These are phyloP conservation scores for Starmerella powellii DNA, from an alignment of 805 yeast species.

Conservation along the genomic window DNA sequence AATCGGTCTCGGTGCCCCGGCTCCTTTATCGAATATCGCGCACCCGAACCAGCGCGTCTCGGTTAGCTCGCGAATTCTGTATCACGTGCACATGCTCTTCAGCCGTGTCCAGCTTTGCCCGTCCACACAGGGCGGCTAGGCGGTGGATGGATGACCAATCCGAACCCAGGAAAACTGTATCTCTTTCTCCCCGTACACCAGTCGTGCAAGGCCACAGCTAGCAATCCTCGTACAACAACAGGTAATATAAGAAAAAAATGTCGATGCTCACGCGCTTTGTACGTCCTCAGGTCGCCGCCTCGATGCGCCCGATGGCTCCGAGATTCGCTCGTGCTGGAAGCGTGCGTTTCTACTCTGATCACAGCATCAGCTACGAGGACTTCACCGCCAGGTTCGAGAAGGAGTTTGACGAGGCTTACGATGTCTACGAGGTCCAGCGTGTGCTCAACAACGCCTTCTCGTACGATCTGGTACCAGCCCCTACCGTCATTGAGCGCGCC, in stretches of 20 bases:
- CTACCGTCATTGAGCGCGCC: constrained; percentile 89
- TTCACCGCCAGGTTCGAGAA: constrained; percentile 60
- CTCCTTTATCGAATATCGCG: no score
- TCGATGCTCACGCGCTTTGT: constrained; percentile 17
- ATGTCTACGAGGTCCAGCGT: constrained; percentile 79
- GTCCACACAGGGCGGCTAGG: no score
- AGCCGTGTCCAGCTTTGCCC: no score
- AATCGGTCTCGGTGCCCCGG: no score
- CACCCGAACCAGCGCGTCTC: no score
- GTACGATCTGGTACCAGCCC: constrained; percentile 97
- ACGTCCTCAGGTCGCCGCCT: constrained; percentile 14
- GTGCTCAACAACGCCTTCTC: constrained; percentile 96
- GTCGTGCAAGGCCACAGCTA: background rate
- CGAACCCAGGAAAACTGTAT: constrained; percentile 1
- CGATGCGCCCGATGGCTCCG: constrained; percentile 9
- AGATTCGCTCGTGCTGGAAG: constrained; percentile 9
- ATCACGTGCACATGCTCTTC: background rate
- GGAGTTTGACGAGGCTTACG: constrained; percentile 91
- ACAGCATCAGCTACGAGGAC: constrained; percentile 23
- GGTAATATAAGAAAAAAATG: no score
- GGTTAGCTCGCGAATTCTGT: background rate
- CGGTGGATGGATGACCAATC: constrained; percentile 12
- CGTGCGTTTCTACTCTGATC: constrained; percentile 18
- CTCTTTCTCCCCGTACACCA: background rate
- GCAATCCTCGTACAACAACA: background rate